phyloP scores from a whole-genome alignment of 768 basidiomycete genomes.

The Tulasnella sp. region DNA sequence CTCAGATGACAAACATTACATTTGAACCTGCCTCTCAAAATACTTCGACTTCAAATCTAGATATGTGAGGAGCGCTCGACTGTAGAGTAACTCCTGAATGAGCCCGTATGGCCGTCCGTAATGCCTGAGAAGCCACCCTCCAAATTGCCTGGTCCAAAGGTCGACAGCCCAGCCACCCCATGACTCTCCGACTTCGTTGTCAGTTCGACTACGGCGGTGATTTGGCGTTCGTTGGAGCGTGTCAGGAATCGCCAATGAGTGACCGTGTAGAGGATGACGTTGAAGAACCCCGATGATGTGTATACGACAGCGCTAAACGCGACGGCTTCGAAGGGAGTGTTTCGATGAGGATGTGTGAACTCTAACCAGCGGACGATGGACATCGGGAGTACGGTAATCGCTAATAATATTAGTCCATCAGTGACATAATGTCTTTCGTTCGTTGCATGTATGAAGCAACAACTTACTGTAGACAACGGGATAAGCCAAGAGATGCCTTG shows the following conservation, averaged over 20 bases:
- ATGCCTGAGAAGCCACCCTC: not conserved
- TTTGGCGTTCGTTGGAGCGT: not conserved
- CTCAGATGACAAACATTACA: too few relatives aligned
- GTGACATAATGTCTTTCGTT: not conserved
- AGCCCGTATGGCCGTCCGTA: not conserved
- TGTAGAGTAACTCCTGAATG: not conserved
- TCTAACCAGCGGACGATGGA: conserved; percentile 32
- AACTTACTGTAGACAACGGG: not conserved
- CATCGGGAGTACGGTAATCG: conserved; percentile 30
- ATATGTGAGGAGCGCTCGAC: not conserved
- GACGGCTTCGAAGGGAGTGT: conserved; percentile 30
- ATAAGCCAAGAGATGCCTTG: not conserved
- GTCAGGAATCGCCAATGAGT: conserved; percentile 29
- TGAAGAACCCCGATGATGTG: conserved; percentile 37
- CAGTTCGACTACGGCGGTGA: not conserved
- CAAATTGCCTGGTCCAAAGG: not conserved
- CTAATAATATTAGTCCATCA: too few relatives aligned
- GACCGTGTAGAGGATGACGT: conserved; percentile 31
- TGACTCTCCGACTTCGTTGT: not conserved
- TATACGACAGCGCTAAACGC: too few relatives aligned
- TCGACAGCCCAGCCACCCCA: not conserved
- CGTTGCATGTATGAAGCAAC: not conserved
- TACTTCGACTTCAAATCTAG: too few relatives aligned
- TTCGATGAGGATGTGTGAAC: conserved; percentile 23
- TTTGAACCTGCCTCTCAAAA: too few relatives aligned